Evolutionary conservation across 2,329 filamentous ascomycete genomes (phyloP).

Genomic region (Xylaria sp.): DNA sequence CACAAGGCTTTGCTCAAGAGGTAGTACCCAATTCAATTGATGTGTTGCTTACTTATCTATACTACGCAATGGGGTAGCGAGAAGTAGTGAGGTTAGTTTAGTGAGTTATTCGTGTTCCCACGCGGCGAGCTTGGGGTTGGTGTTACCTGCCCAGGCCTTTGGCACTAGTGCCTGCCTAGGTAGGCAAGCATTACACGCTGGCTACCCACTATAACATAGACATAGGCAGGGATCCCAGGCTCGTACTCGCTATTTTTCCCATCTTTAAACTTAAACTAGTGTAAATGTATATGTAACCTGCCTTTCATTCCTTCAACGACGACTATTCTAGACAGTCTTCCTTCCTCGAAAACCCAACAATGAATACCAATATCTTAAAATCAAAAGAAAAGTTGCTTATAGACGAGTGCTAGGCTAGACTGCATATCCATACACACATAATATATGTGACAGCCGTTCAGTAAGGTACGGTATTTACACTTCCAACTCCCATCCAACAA

Average conservation of each 20-base stretch:
- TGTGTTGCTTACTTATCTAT: slow-evolving; percentile 10
- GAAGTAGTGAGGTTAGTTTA: neutral
- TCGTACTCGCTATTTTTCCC: too few relatives aligned
- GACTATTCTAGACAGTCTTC: too few relatives aligned
- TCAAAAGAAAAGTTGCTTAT: slow-evolving; percentile 18
- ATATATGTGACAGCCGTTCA: slow-evolving; percentile 2
- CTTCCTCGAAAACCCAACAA: neutral
- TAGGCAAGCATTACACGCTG: neutral
- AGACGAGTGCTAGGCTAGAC: slow-evolving; percentile 2
- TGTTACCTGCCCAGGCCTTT: neutral
- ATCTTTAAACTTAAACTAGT: too few relatives aligned
- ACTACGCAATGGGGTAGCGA: neutral
- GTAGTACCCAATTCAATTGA: slow-evolving; percentile 9
- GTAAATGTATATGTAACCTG: too few relatives aligned
- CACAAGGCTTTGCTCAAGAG: slow-evolving; percentile 12
- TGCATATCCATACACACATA: neutral
- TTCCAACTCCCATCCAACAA: slow-evolving; percentile 15
- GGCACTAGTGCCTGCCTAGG: neutral
- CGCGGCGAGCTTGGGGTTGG: neutral
- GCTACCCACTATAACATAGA: neutral
- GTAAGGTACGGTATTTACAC: slow-evolving; percentile 20
- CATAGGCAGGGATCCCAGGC: too few relatives aligned
- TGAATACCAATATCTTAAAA: neutral
- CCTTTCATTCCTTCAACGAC: too few relatives aligned
- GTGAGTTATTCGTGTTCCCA: slow-evolving; percentile 4